phyloP scores from a whole-genome alignment of 2,329 filamentous ascomycete genomes.

The Ophiosphaerella narmari region DNA sequence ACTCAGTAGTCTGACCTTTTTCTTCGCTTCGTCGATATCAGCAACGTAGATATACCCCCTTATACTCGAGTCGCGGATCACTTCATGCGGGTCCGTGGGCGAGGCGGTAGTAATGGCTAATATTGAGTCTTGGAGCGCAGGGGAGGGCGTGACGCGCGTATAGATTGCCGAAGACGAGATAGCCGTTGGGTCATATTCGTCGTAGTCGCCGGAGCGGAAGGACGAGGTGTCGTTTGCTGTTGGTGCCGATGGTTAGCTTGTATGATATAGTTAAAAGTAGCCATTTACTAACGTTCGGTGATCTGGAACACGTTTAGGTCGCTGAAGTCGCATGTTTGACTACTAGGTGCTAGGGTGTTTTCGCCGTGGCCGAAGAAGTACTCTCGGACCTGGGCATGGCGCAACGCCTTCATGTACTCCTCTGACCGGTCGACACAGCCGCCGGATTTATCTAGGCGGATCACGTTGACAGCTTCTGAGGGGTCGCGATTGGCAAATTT shows the following conservation, averaged over 20 bases:
- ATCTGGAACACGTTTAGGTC: slow-evolving; percentile 75
- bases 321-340: slow-evolving; percentile 79
- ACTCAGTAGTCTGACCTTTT: slow-evolving; percentile 78
- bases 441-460: slow-evolving; percentile 82
- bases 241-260: not conserved
- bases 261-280: too few relatives aligned
- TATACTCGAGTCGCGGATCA: slow-evolving; percentile 78
- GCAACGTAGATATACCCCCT: slow-evolving; percentile 94
- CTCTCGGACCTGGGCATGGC: slow-evolving; percentile 79
- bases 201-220: slow-evolving; percentile 51
- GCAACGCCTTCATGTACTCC: slow-evolving; percentile 71
- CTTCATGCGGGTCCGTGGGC: slow-evolving; percentile 69
- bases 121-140: slow-evolving; percentile 77
- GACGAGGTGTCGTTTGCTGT: slow-evolving; percentile 15
- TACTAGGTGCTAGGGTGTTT: slow-evolving; percentile 80
- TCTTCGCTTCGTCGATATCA: slow-evolving; percentile 84
- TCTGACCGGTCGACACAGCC: slow-evolving; percentile 80
- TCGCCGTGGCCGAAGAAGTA: slow-evolving; percentile 87
- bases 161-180: slow-evolving; percentile 53
- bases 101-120: slow-evolving; percentile 83
- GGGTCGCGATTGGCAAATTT: slow-evolving; percentile 63
- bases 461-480: slow-evolving; percentile 72
- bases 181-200: slow-evolving; percentile 49
- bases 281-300: slow-evolving; percentile 56
- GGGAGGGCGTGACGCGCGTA: slow-evolving; percentile 67